A percentile compares a stretch with the other conserved stretches of the same genome.
Conservation (phyloP, 495 filamentous ascomycete genomes). For the Penicillium bialowiezense region DNA sequence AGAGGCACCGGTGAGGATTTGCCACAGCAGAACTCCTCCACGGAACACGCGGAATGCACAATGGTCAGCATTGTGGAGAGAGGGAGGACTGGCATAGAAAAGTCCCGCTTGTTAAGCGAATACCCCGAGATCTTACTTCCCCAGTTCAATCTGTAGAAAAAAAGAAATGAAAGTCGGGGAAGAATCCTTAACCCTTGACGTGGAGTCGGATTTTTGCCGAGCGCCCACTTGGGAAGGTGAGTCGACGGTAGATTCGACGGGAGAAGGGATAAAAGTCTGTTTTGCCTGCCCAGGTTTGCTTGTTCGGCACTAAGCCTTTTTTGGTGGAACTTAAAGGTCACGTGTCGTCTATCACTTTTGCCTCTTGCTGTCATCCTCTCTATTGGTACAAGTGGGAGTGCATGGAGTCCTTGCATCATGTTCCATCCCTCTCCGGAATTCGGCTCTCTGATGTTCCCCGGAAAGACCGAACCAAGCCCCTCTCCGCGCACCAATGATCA, state of each 20-base stretch:
- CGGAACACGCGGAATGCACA: slow-evolving; percentile 13
- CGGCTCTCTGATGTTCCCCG: background rate
- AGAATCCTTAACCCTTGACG: slow-evolving; percentile 21
- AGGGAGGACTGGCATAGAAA: background rate
- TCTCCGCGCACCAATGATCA: background rate
- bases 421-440: background rate
- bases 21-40: slow-evolving; percentile 8
- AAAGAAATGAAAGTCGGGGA: slow-evolving; percentile 6
- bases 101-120: slow-evolving; percentile 9
- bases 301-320: background rate
- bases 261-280: slow-evolving; percentile 5
- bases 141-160: background rate
- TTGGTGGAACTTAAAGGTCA: background rate
- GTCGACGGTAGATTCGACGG: background rate
- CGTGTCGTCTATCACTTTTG: background rate
- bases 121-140: slow-evolving; percentile 6
- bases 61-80: background rate
- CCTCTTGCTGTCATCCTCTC: background rate
- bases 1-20: slow-evolving; percentile 9
- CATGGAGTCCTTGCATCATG: background rate
- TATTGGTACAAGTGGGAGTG: background rate
- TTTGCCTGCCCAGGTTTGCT: background rate
- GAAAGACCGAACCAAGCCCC: background rate
- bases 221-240: background rate
- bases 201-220: slow-evolving; percentile 18